These are phyloP conservation scores for Actinomucor elegans DNA, from an alignment of 371 early-diverging fungal genomes.

Conservation along the genomic window DNA sequence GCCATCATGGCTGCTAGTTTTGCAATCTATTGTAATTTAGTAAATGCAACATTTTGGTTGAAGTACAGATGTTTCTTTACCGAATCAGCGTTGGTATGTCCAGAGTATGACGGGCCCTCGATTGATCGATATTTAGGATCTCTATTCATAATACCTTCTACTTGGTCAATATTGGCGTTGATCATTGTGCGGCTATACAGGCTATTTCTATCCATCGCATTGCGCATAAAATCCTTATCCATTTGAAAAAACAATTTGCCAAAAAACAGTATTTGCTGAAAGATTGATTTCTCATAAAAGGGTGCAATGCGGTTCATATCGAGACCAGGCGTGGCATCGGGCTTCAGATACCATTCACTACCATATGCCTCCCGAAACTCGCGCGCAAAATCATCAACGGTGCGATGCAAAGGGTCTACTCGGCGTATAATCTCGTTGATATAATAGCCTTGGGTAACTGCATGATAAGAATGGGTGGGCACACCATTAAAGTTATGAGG, in stretches of 20 bases:
- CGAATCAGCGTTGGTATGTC: constrained; percentile 61
- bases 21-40: constrained; percentile 59
- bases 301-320: constrained; percentile 24
- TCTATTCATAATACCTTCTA: background rate
- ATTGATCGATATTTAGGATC: constrained; percentile 12
- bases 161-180: constrained; percentile 2
- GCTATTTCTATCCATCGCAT: constrained; percentile 8
- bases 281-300: background rate
- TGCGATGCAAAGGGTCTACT: constrained; percentile 50
- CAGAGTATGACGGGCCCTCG: constrained; percentile 39
- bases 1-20: constrained; percentile 68
- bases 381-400: constrained; percentile 57
- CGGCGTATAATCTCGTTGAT: constrained; percentile 70
- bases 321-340: constrained; percentile 29
- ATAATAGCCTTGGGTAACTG: constrained; percentile 69
- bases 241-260: background rate
- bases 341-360: constrained; percentile 59
- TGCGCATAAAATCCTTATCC: background rate
- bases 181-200: background rate
- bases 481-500: constrained; percentile 64
- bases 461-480: constrained; percentile 61
- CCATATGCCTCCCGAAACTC: constrained; percentile 45
- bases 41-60: no score
- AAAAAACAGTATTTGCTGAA: background rate
- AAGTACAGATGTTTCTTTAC: constrained; percentile 44